Base-by-base conservation (phyloP, 208 protist genomes). In the Trypanosoma lewisi region DNA sequence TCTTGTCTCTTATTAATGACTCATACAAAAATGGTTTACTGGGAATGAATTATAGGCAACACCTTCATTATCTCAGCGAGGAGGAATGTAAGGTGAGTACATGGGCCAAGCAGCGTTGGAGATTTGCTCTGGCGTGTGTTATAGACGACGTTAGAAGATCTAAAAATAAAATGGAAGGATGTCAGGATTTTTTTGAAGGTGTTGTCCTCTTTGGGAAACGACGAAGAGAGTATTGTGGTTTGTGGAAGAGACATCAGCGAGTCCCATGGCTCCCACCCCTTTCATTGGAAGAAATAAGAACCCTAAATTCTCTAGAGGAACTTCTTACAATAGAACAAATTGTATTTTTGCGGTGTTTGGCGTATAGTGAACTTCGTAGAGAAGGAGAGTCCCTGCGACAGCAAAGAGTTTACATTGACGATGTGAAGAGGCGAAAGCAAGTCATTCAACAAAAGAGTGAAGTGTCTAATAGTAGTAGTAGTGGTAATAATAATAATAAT, bases 341-440 rank as follows among this genome's bases (percentile, higher is more conserved):
- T 6, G 55, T 89, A n/a, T 89, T 92, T 66, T 55, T 95, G 7
- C 83, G 85, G 11, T 92, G 83, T 55, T 51, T 95, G 8, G 66
- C 89, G 3, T 76, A 82, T 31, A 75, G 85, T 0, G 84, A 92
- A 61, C 61, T 95, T 6, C 34, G 52, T 30, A 53, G 57, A n/a
- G 89, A 92, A 52, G 50, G 65, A 48, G 64, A 81, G 16, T 52
- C 51, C 0, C 31, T 61, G 28, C 25, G 36, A n/a, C 75, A 73
- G 41, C 86, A 93, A 60, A 63, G 77, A 48, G 42, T 63, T 27
- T 86, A 67, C 25, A 84, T 93, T 63, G 70, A 39, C 2, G 58
- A 60, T 34, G 68, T 61, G 4, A 59, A 44, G 17, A 48, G 42
- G 33, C 37, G 53, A 50, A 54, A 34, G 7, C 0, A 61, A 34